Evolutionary conservation across 1,284 basidiomycete genomes (phyloP), one percentile per base, ranked within the genome.

Genomic region (Puccinia triticina): DNA sequence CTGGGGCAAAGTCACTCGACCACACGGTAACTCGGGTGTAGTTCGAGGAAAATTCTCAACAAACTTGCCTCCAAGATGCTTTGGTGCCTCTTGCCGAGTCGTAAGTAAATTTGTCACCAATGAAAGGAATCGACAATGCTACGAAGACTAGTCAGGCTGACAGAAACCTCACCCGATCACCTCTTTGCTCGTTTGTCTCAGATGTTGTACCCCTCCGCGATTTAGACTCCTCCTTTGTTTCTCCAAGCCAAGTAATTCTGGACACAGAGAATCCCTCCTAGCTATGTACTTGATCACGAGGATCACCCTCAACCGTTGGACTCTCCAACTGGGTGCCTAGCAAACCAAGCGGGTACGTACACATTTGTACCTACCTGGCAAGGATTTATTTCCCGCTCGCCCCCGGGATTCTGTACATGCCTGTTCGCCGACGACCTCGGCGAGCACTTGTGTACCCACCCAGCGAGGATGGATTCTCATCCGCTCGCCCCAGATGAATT

Each of bases 141-240:
- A 16, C n/a, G 7, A 34, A 26, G 43, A 48, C 40, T 72, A 29
- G 48, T 4, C 21, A 37, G 37, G 53, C 53, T 76, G n/a, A 57
- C 48, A 32, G 10, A 66, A 66, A 8, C 23, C 26, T 32, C 16
- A 73, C n/a, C 16, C 10, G 14, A 2, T 69, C 21, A 3, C 2
- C 10, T 32, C 7, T 72, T 72, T 8, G 4, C 32, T 46, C 23
- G 46, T 69, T 34, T 55, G 5, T 2, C 29, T 2, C 53, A 79
- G 77, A 79, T 79, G 77, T 79, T 79, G 77, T 79, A 79, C 55
- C 77, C 77, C 26, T 79, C 77, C 37, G 57, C 53, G 50, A 79
- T 79, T 59, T 79, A 34, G 71, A 66, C 2, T 3, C 34, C 34
- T 40, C 61, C 34, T n/a, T 37, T 66, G 34, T 66, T 40, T 66